Percentiles rank a stretch among this genome's conserved stretches.
phyloP scores from a whole-genome alignment of 2,329 filamentous ascomycete genomes.

The Pseudogymnoascus verrucosus region DNA sequence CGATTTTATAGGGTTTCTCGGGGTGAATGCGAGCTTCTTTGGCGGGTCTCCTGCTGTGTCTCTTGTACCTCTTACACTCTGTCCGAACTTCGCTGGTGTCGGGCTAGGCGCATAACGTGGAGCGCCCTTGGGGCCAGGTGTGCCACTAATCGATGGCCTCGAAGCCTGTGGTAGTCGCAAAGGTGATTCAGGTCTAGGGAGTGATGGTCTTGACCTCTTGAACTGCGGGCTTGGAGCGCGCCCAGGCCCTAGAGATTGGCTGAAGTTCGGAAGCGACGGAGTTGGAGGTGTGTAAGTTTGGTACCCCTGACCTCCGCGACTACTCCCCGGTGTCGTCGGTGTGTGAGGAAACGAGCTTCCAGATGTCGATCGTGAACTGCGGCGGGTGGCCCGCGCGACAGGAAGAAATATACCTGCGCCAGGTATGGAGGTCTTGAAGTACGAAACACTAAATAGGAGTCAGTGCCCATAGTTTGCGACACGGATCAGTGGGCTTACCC shows the following conservation, averaged over 20 bases:
- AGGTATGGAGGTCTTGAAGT: slow-evolving; percentile 71
- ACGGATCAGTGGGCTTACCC: slow-evolving; percentile 51
- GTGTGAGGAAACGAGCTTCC: slow-evolving; percentile 53
- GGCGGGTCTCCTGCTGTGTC: slow-evolving; percentile 49
- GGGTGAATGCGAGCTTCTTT: slow-evolving; percentile 40
- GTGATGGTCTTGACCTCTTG: slow-evolving; percentile 65
- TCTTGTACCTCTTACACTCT: slow-evolving; percentile 50
- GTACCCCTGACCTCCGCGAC: slow-evolving; percentile 41
- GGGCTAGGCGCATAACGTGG: slow-evolving; percentile 55
- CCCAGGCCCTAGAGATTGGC: slow-evolving; percentile 74
- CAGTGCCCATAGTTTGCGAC: slow-evolving; percentile 17
- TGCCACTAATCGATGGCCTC: slow-evolving; percentile 47
- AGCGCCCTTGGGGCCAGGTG: slow-evolving; percentile 42
- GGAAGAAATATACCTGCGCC: slow-evolving; percentile 93
- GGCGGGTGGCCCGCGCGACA: slow-evolving; percentile 67
- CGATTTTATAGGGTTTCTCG: slow-evolving; percentile 39
- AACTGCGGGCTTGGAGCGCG: slow-evolving; percentile 60
- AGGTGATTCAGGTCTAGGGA: slow-evolving; percentile 85
- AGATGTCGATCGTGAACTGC: slow-evolving; percentile 47
- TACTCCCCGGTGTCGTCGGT: slow-evolving; percentile 55
- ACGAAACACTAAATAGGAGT: slow-evolving; percentile 47
- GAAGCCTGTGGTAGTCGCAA: slow-evolving; percentile 57
- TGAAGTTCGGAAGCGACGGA: slow-evolving; percentile 68
- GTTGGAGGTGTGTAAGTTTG: slow-evolving; percentile 57
- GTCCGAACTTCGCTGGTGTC: slow-evolving; percentile 52